Conservation (phyloP, 1,284 basidiomycete genomes). For the Pseudozyma hubeiensis region DNA sequence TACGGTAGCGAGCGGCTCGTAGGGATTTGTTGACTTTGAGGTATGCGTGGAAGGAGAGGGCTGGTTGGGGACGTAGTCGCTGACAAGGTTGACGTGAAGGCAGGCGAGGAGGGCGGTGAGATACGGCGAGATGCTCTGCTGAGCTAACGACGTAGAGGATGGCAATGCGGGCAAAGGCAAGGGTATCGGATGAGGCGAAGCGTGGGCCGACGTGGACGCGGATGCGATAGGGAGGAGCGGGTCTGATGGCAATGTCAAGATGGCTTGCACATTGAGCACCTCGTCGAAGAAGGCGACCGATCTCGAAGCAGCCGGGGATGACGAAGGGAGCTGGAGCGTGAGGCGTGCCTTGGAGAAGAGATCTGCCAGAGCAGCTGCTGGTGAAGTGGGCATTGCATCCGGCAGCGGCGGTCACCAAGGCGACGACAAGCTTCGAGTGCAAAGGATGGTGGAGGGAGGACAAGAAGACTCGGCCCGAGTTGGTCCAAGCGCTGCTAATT, state of each 20-base stretch:
- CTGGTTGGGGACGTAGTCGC: constrained; percentile 36
- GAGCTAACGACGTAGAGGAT: constrained; percentile 1
- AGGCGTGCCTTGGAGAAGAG: constrained; percentile 41
- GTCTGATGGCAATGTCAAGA: constrained; percentile 28
- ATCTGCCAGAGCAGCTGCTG: constrained; percentile 24
- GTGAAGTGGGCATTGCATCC: constrained; percentile 20
- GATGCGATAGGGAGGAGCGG: constrained; percentile 19
- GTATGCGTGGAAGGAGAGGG: not conserved
- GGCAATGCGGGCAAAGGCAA: constrained; percentile 16
- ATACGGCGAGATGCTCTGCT: constrained; percentile 21
- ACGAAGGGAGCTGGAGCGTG: constrained; percentile 17
- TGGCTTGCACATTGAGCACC: constrained; percentile 29
- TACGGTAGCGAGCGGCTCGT: constrained; percentile 40
- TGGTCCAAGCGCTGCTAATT: constrained; percentile 3
- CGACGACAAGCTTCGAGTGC: not conserved
- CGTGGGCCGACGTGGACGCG: not conserved
- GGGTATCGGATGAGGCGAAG: not conserved
- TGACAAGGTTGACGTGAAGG: constrained; percentile 37
- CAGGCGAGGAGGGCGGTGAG: constrained; percentile 37
- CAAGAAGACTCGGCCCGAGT: constrained; percentile 1
- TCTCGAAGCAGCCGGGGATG: constrained; percentile 14
- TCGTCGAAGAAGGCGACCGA: constrained; percentile 45
- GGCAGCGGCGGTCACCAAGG: not conserved
- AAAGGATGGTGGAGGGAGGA: constrained; percentile 7
- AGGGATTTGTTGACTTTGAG: constrained; percentile 28